Base-by-base conservation (phyloP, 495 filamentous ascomycete species). In the Podospora comata region DNA sequence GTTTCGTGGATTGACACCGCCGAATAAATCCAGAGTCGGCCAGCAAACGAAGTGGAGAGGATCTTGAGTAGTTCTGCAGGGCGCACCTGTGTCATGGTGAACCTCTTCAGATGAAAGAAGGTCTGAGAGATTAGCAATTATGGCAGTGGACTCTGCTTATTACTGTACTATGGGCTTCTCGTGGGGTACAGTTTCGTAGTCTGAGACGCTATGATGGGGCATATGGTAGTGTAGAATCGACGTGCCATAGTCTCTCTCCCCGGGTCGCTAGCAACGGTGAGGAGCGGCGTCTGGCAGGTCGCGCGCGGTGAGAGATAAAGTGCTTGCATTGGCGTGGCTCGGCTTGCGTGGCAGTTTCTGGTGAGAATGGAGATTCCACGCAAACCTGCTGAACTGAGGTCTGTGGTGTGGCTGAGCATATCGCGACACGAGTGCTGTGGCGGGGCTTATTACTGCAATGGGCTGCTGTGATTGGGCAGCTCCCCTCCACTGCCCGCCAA, bases 331-430 rank as follows among this genome's bases (percentile, higher is more conserved):
- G 13, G 13, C 39, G 13, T 48, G 39, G 39, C 39, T 48, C 39
- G 39, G 39, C 39, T 48, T 48, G 39, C 39, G 39, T 48, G 39
- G 39, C 39, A 48, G 5, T 48, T 48, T 48, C 39, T 48, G 9
- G 39, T 11, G 39, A 48, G 39, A 6, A 48, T 48, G 39, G 39
- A 16, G 39, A 48, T 48, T 48, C 39, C 39, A 48, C 39, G 39
- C 39, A 48, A 48, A 48, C 39, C 7, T 48, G 39, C 39, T 48
- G 39, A 18, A 48, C 28, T 39, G 23, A 23, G 23, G 23, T 23
- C 1, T 23, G 23, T 23, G 23, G 23, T 23, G 65, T 70, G 69
- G 69, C 65, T 67, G 69, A 70, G 69, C 18, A 23, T 18, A 26
- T 34, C 5, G 32, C 34, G 18, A 63, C 30, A 63, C 61, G 61